phyloP scores from a whole-genome alignment of 495 filamentous ascomycete genomes.

The Parachaetomium inaequale region DNA sequence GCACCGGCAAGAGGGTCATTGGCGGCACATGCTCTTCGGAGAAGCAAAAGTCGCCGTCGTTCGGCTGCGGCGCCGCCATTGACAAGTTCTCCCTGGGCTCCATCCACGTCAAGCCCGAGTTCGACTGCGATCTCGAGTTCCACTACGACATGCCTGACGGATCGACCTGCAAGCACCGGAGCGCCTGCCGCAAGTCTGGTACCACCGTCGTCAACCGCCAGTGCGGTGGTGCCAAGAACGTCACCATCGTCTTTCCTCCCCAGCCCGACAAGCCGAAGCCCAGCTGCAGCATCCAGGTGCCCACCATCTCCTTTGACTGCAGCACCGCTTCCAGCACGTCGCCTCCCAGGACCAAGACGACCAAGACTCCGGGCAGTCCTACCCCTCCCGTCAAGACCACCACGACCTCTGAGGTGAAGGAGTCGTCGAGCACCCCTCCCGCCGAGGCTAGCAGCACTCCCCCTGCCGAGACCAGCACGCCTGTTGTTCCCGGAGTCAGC shows the following conservation, averaged over 20 bases:
- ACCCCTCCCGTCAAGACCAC: constrained; percentile 19
- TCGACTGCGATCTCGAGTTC: constrained; percentile 74
- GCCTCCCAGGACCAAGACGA: constrained; percentile 31
- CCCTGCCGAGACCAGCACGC: constrained; percentile 13
- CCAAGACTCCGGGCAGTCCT: constrained; percentile 24
- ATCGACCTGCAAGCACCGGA: constrained; percentile 69
- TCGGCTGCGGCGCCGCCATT: constrained; percentile 52
- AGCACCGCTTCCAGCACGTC: constrained; percentile 45
- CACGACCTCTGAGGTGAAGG: constrained; percentile 11
- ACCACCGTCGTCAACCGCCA: constrained; percentile 72
- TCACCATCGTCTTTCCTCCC: constrained; percentile 68
- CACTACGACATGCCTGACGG: constrained; percentile 79
- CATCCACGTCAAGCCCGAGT: constrained; percentile 66
- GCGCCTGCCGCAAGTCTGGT: constrained; percentile 59
- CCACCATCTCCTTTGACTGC: constrained; percentile 80
- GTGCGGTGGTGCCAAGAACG: constrained; percentile 83
- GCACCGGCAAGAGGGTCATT: constrained; percentile 59
- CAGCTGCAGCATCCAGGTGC: constrained; percentile 68
- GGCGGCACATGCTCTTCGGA: constrained; percentile 51
- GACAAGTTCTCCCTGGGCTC: constrained; percentile 69
- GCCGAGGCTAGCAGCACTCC: constrained; percentile 17
- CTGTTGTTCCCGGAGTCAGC: not conserved
- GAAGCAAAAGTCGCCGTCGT: constrained; percentile 51
- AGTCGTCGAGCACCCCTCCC: constrained; percentile 12
- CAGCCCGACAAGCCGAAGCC: constrained; percentile 49